These are phyloP conservation scores for Thalia dealbata DNA, from an alignment of 176 grass and related monocot species.

Conservation along the genomic window DNA sequence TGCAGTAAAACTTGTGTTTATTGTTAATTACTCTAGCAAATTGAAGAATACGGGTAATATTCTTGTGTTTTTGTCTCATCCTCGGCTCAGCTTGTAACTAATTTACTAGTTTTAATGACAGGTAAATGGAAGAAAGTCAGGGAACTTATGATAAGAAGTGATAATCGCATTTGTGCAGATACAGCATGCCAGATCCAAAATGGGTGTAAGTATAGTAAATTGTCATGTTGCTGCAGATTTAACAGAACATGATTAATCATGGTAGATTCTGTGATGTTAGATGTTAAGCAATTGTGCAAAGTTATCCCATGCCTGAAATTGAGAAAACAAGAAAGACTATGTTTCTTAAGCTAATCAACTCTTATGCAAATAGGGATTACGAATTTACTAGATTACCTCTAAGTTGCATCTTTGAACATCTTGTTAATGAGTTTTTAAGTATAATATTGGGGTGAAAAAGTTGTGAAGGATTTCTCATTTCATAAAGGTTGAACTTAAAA, in stretches of 20 bases:
- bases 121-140: slow-evolving; percentile 49
- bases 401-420: neutral
- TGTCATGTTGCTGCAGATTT: neutral
- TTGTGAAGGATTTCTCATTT: neutral
- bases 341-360: neutral
- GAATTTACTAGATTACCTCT: neutral
- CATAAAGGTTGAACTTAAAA: neutral
- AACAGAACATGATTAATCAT: neutral
- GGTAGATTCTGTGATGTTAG: neutral
- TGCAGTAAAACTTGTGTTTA: neutral
- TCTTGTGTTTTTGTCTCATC: no score
- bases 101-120: slow-evolving; percentile 19
- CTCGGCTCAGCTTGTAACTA: neutral
- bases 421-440: neutral
- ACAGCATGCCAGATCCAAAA: slow-evolving; percentile 59
- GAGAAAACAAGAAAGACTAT: neutral
- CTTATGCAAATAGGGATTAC: neutral
- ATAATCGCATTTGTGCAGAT: slow-evolving; percentile 76
- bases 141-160: slow-evolving; percentile 46
- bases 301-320: neutral
- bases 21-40: neutral
- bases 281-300: neutral
- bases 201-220: slow-evolving; percentile 60
- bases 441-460: neutral
- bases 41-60: neutral